Conservation (phyloP, 768 basidiomycete species). For the Clathrus columnatus region DNA sequence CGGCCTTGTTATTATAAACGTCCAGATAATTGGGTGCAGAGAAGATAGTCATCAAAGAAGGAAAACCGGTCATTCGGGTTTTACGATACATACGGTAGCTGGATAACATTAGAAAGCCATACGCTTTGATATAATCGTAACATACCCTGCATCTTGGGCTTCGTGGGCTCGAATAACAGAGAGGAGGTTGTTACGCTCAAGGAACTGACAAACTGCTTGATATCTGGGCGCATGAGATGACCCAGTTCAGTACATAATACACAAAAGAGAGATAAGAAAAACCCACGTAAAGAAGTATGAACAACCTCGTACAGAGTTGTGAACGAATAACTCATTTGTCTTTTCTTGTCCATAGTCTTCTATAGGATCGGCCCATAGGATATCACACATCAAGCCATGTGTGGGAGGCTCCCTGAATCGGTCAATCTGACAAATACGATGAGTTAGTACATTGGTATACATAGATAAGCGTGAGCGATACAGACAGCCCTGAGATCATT, state of each 20-base stretch:
- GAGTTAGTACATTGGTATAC: background rate
- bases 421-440: constrained; percentile 36
- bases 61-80: constrained; percentile 95
- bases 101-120: background rate
- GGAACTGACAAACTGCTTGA: constrained; percentile 92
- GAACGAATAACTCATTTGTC: constrained; percentile 80
- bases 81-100: constrained; percentile 99
- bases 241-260: constrained; percentile 10
- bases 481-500: constrained; percentile 83
- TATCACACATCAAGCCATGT: constrained; percentile 96
- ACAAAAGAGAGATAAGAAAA: background rate
- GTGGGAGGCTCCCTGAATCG: constrained; percentile 98
- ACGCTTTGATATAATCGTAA: background rate
- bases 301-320: constrained; percentile 95
- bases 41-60: constrained; percentile 99
- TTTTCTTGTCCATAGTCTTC: constrained; percentile 97
- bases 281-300: constrained; percentile 87
- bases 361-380: constrained; percentile 95
- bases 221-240: constrained; percentile 44
- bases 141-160: constrained; percentile 95
- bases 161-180: constrained; percentile 98
- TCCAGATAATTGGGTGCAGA: constrained; percentile 97
- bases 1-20: constrained; percentile 98
- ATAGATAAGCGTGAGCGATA: background rate
- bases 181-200: constrained; percentile 92